phyloP scores from a whole-genome alignment of 1,139 yeast species.

The Sugiyamaella japonica region DNA sequence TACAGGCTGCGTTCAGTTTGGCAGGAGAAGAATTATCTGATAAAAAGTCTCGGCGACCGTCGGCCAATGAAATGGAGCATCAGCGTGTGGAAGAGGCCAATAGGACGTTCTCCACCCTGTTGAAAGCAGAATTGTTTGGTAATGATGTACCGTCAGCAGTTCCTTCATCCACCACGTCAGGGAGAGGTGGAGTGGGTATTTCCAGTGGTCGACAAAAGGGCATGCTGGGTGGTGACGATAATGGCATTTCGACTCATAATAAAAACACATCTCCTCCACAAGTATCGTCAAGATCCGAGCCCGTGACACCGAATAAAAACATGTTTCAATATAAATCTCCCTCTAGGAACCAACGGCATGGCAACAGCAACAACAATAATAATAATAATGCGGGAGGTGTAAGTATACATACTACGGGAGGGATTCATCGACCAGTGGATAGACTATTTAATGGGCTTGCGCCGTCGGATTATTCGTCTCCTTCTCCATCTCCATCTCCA shows the following conservation, averaged over 20 bases:
- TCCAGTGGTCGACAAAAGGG: slow-evolving; percentile 10
- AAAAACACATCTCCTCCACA: slow-evolving; percentile 32
- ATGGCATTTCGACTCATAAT: neutral
- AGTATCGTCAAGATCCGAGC: slow-evolving; percentile 37
- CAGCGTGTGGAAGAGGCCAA: slow-evolving; percentile 72
- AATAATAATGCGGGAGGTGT: slow-evolving; percentile 11
- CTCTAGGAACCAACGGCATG: slow-evolving; percentile 17
- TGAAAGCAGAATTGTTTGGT: slow-evolving; percentile 90
- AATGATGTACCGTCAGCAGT: slow-evolving; percentile 68
- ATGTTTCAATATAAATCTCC: slow-evolving; percentile 38
- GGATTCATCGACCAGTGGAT: slow-evolving; percentile 9
- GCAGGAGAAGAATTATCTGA: slow-evolving; percentile 49
- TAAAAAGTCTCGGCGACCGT: slow-evolving; percentile 20
- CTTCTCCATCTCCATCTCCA: slow-evolving; percentile 10
- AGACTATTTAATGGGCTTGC: slow-evolving; percentile 6
- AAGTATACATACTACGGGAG: slow-evolving; percentile 13
- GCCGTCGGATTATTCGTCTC: slow-evolving; percentile 6
- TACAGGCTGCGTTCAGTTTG: slow-evolving; percentile 83
- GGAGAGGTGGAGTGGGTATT: slow-evolving; percentile 8
- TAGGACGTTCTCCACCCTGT: slow-evolving; percentile 77
- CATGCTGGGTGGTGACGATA: neutral
- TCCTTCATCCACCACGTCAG: slow-evolving; percentile 24
- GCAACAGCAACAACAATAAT: too few relatives aligned
- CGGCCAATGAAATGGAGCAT: slow-evolving; percentile 16
- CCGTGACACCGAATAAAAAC: slow-evolving; percentile 43